A percentile compares a stretch with the other conserved stretches of the same genome.
phyloP scores from a whole-genome alignment of 495 filamentous ascomycete genomes.

The Talaromyces wortmannii region DNA sequence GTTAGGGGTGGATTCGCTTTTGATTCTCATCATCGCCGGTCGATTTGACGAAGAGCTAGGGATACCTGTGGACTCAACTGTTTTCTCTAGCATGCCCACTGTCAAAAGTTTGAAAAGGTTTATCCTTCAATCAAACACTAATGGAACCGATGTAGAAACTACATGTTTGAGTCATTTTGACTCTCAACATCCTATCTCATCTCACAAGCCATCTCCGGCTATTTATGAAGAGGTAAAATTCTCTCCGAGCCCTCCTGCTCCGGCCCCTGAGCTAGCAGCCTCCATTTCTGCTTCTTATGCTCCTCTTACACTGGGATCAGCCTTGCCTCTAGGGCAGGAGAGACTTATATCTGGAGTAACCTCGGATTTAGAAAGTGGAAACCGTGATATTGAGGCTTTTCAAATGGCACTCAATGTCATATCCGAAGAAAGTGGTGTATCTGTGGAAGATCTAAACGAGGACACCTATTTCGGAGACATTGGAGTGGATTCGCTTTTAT shows the following conservation, averaged over 20 bases:
- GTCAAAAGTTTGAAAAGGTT: slow-evolving; percentile 37
- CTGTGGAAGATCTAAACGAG: slow-evolving; percentile 52
- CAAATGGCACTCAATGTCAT: slow-evolving; percentile 53
- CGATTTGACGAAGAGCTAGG: slow-evolving; percentile 29
- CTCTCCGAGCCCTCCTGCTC: too few species aligned
- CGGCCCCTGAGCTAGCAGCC: too few species aligned
- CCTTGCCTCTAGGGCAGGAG: neutral
- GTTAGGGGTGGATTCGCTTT: slow-evolving; percentile 46
- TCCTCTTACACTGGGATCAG: too few species aligned
- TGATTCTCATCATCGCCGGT: slow-evolving; percentile 33
- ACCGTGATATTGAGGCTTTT: neutral
- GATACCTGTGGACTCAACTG: slow-evolving; percentile 10
- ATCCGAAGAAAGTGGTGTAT: slow-evolving; percentile 59
- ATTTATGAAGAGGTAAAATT: too few species aligned
- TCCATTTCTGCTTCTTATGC: too few species aligned
- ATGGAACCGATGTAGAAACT: neutral
- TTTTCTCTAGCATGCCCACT: slow-evolving; percentile 26
- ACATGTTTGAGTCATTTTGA: neutral
- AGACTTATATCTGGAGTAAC: neutral
- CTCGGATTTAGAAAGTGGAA: neutral
- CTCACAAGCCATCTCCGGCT: too few species aligned
- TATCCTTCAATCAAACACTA: neutral
- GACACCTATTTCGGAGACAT: slow-evolving; percentile 42
- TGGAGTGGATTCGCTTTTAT: slow-evolving; percentile 48
- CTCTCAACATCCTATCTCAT: neutral